These are phyloP conservation scores for Pleurostoma richardsiae DNA, from an alignment of 2,329 filamentous ascomycete genomes.

Conservation along the genomic window DNA sequence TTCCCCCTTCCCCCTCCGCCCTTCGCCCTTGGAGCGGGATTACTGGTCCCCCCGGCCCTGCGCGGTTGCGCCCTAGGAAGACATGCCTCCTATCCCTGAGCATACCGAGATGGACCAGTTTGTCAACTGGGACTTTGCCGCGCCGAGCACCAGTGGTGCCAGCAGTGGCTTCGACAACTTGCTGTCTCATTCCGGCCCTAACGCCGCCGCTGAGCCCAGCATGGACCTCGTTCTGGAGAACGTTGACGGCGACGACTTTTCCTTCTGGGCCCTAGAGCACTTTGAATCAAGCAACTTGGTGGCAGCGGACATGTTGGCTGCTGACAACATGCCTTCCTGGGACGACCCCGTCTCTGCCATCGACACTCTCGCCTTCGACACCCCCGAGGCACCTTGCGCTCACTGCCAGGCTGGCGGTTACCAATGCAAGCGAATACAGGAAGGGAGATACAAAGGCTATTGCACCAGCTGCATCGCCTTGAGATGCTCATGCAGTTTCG, in stretches of 20 bases:
- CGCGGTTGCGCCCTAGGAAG: background rate
- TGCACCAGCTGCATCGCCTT: slow-evolving; percentile 60
- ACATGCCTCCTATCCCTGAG: slow-evolving; percentile 13
- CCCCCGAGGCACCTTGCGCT: slow-evolving; percentile 41
- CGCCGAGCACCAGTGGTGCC: slow-evolving; percentile 18
- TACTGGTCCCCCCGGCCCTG: no score
- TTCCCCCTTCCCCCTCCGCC: no score
- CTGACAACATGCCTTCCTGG: slow-evolving; percentile 8
- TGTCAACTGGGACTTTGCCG: slow-evolving; percentile 56
- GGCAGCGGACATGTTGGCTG: slow-evolving; percentile 4
- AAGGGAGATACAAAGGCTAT: slow-evolving; percentile 55
- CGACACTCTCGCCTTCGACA: slow-evolving; percentile 28
- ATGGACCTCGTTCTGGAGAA: slow-evolving; percentile 52
- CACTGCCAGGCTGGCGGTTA: slow-evolving; percentile 48
- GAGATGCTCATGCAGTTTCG: slow-evolving; percentile 54
- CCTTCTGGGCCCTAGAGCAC: slow-evolving; percentile 55
- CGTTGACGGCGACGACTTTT: slow-evolving; percentile 53
- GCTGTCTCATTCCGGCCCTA: slow-evolving; percentile 27
- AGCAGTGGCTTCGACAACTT: slow-evolving; percentile 11
- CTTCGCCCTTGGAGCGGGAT: no score
- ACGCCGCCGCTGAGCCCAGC: slow-evolving; percentile 25
- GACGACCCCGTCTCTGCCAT: slow-evolving; percentile 7
- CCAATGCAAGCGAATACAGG: slow-evolving; percentile 55
- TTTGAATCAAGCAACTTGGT: slow-evolving; percentile 38
- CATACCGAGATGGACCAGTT: slow-evolving; percentile 47